Conservation (phyloP, 257 asterid genomes). For the Voacanga thouarsii region DNA sequence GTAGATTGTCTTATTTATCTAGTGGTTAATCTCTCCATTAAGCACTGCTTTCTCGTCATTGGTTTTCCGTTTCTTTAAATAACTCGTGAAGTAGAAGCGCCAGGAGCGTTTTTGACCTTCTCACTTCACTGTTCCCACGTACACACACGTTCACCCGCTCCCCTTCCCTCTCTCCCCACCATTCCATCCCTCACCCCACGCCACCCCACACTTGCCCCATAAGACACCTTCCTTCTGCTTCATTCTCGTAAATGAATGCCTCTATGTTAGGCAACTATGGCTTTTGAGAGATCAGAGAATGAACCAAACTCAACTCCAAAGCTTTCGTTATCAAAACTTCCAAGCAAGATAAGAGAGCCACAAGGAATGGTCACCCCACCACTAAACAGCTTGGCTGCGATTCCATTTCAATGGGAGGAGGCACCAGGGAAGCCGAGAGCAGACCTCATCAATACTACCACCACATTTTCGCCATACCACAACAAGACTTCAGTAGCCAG, state of each 20-base stretch:
- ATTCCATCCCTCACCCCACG: no score
- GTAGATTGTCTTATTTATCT: no score
- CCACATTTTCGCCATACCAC: background rate
- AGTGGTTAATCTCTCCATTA: background rate
- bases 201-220: background rate
- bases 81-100: constrained; percentile 34
- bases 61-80: constrained; percentile 16
- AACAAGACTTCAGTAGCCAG: constrained; percentile 31
- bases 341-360: constrained; percentile 34
- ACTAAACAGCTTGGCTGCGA: constrained; percentile 39
- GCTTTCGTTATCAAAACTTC: constrained; percentile 51
- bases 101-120: constrained; percentile 32
- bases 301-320: constrained; percentile 47
- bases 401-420: constrained; percentile 87
- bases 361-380: constrained; percentile 49
- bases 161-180: constrained; percentile 8
- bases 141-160: constrained; percentile 13
- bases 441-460: background rate
- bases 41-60: background rate
- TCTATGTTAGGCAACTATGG: background rate
- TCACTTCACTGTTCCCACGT: background rate
- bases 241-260: background rate
- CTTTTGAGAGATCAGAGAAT: background rate
- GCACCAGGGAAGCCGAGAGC: constrained; percentile 75
- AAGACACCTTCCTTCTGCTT: background rate